phyloP scores from a whole-genome alignment of 176 grass and related monocot species.

The Avena insularis region DNA sequence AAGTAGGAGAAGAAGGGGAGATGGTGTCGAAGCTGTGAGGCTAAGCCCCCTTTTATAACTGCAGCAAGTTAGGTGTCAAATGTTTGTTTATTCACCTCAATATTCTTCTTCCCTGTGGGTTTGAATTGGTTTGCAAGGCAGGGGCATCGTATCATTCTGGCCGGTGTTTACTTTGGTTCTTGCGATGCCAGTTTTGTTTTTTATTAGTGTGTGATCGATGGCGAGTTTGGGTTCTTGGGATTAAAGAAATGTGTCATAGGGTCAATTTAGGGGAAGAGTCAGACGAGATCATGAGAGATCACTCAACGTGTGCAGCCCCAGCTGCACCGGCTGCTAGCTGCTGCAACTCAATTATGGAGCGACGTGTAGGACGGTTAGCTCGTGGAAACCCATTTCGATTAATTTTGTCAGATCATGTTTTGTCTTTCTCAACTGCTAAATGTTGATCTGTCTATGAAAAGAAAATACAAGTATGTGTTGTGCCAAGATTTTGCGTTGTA shows the following conservation, averaged over 20 bases:
- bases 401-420: background rate
- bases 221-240: constrained; percentile 13
- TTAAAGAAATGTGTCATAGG: constrained; percentile 34
- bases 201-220: background rate
- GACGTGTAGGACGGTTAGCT: constrained; percentile 34
- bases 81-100: constrained; percentile 42
- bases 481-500: background rate
- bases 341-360: constrained; percentile 12
- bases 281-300: background rate
- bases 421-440: background rate
- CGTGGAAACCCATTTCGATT: constrained; percentile 26
- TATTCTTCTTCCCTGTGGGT: constrained; percentile 22
- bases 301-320: background rate
- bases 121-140: constrained; percentile 42
- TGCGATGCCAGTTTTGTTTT: constrained; percentile 18
- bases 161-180: constrained; percentile 55
- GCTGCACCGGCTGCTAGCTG: no score
- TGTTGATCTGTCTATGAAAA: background rate
- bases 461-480: background rate
- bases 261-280: constrained; percentile 37
- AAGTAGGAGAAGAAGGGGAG: constrained; percentile 9
- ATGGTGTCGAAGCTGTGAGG: constrained; percentile 7
- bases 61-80: constrained; percentile 56
- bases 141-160: constrained; percentile 43
- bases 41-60: constrained; percentile 53